phyloP scores from a whole-genome alignment of 768 basidiomycete genomes.

The Amanita exitialis region DNA sequence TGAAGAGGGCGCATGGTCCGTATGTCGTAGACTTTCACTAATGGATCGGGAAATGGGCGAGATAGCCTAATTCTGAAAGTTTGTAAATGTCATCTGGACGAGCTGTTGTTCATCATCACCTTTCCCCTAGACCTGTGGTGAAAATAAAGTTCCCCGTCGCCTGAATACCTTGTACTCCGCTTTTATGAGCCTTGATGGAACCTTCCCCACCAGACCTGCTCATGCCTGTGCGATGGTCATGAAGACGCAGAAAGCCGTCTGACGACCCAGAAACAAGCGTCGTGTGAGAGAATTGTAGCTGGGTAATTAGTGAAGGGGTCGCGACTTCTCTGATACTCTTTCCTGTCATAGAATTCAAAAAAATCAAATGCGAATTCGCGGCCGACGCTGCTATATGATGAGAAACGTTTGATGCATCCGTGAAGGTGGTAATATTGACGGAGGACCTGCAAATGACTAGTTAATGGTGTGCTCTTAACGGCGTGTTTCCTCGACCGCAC shows the following conservation, averaged over 20 bases:
- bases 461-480: not conserved
- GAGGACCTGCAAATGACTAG: conserved; percentile 15
- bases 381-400: conserved; percentile 53
- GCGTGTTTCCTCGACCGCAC: conserved; percentile 28
- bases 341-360: conserved; percentile 72
- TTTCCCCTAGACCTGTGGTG: conserved; percentile 80
- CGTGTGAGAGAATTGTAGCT: conserved; percentile 59
- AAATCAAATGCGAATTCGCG: conserved; percentile 46
- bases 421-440: conserved; percentile 29
- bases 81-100: conserved; percentile 8
- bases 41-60: conserved; percentile 79
- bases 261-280: conserved; percentile 56
- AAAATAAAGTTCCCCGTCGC: conserved; percentile 71
- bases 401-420: conserved; percentile 39
- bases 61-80: conserved; percentile 49
- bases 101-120: conserved; percentile 33
- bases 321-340: conserved; percentile 44
- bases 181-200: conserved; percentile 67
- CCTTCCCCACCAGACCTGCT: conserved; percentile 39
- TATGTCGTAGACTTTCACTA: conserved; percentile 89
- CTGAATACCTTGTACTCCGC: conserved; percentile 77
- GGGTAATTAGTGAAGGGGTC: conserved; percentile 48
- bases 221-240: conserved; percentile 57
- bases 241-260: conserved; percentile 66
- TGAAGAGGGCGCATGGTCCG: conserved; percentile 76